Evolutionary conservation across 1,139 yeast genomes (phyloP).

Genomic region (Lodderomyces pseudojiufengensis): DNA sequence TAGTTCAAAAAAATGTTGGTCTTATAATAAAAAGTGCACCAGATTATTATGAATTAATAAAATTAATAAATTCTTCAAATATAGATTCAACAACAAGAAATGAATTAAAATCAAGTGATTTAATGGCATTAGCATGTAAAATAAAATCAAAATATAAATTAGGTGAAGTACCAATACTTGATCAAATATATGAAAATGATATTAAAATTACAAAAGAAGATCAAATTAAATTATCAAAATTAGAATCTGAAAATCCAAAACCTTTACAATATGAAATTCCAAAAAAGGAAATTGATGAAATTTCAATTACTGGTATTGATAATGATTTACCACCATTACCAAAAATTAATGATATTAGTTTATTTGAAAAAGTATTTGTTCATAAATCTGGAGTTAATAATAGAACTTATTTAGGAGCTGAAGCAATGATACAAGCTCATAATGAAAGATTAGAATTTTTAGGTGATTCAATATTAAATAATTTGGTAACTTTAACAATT

Average conservation of each 20-base stretch:
- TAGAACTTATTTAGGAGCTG: constrained; percentile 51
- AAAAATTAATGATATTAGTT: constrained; percentile 52
- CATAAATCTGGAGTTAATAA: constrained; percentile 73
- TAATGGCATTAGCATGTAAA: constrained; percentile 56
- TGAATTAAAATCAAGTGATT: constrained; percentile 50
- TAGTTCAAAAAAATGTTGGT: constrained; percentile 50
- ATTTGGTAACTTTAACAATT: constrained; percentile 64
- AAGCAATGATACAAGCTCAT: constrained; percentile 60
- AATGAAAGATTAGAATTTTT: constrained; percentile 91
- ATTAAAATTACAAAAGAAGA: constrained; percentile 12
- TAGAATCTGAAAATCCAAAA: constrained; percentile 5
- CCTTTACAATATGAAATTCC: not conserved
- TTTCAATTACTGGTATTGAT: constrained; percentile 28
- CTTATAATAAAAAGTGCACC: constrained; percentile 56
- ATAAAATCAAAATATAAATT: constrained; percentile 52
- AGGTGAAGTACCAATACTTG: constrained; percentile 47
- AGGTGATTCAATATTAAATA: constrained; percentile 86
- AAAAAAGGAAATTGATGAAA: constrained; percentile 10
- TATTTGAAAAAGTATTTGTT: constrained; percentile 70
- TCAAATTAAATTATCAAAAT: constrained; percentile 8
- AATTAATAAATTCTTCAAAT: constrained; percentile 20
- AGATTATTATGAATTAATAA: constrained; percentile 36
- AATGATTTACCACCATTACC: constrained; percentile 60
- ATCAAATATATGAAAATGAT: constrained; percentile 35
- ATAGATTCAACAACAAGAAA: constrained; percentile 39